Conservation (phyloP, 495 filamentous ascomycete species). For the Aspergillus bertholletiae region DNA sequence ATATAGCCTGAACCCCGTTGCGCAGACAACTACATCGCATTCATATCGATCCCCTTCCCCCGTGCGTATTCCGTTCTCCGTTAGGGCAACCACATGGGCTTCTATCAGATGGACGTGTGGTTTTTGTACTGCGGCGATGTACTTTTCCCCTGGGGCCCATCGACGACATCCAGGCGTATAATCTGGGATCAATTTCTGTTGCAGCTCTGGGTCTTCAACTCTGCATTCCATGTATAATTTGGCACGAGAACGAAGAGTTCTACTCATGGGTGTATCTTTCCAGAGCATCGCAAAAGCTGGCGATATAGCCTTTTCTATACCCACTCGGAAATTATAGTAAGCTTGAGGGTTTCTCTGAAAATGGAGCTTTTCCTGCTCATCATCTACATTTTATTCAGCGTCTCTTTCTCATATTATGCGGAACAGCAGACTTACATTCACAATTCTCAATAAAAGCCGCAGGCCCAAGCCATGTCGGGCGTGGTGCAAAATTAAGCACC, state of each 20-base stretch:
- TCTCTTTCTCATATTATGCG: background rate
- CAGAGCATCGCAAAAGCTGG: background rate
- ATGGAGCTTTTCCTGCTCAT: background rate
- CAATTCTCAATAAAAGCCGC: constrained; percentile 7
- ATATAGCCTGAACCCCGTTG: constrained; percentile 14
- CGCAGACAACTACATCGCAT: constrained; percentile 14
- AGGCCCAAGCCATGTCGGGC: constrained; percentile 14
- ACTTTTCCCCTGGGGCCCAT: constrained; percentile 12
- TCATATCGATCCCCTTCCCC: constrained; percentile 1
- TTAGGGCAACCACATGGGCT: constrained; percentile 5
- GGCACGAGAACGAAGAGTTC: background rate
- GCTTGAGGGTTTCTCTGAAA: background rate
- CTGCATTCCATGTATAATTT: background rate
- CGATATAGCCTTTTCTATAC: background rate
- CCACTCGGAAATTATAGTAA: background rate
- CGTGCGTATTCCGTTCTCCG: constrained; percentile 7
- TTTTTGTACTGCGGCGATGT: constrained; percentile 15
- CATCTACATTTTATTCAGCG: background rate
- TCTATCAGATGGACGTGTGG: constrained; percentile 3
- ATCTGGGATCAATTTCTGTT: constrained; percentile 6
- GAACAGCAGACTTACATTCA: background rate
- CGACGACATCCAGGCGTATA: constrained; percentile 17
- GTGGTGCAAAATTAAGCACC: constrained; percentile 9
- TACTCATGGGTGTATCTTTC: background rate
- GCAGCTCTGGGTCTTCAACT: constrained; percentile 6